Evolutionary conservation across 2,329 filamentous ascomycete genomes (phyloP).

Genomic region (Aureobasidium subglaciale): DNA sequence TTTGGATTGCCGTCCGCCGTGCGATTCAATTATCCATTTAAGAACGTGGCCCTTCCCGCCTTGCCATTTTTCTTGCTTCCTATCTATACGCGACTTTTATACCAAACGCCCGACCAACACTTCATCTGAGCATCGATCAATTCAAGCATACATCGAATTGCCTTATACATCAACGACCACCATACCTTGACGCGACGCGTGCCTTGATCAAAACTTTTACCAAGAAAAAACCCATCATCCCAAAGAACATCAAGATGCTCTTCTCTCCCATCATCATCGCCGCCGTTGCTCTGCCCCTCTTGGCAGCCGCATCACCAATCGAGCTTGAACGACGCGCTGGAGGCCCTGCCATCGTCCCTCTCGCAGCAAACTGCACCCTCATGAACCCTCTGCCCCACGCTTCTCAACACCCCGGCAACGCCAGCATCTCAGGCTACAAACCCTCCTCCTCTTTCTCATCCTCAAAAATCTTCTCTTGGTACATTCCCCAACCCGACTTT

Average conservation of each 20-base stretch:
- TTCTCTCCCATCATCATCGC: slow-evolving; percentile 12
- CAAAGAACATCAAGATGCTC: slow-evolving; percentile 3
- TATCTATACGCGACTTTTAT: slow-evolving; percentile 3
- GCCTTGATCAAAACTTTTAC: not conserved
- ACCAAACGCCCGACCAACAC: not conserved
- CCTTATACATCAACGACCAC: not conserved
- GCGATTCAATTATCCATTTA: not conserved
- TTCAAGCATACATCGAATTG: not conserved
- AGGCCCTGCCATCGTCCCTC: slow-evolving; percentile 28
- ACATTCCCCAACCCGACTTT: slow-evolving; percentile 24
- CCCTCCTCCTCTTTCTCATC: slow-evolving; percentile 23
- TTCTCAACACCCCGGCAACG: slow-evolving; percentile 11
- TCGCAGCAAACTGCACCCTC: slow-evolving; percentile 31
- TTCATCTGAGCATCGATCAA: not conserved
- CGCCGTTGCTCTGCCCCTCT: slow-evolving; percentile 1
- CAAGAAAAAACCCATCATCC: not conserved
- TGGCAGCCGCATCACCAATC: slow-evolving; percentile 12
- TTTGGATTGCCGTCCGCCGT: not conserved
- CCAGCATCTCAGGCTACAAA: slow-evolving; percentile 20
- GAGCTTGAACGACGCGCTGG: slow-evolving; percentile 25
- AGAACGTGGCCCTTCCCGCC: not conserved
- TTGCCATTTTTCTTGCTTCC: not conserved
- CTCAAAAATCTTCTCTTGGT: slow-evolving; percentile 29
- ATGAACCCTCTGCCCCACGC: slow-evolving; percentile 25
- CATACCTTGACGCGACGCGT: not conserved